Evolutionary conservation across 2,329 filamentous ascomycete genomes (phyloP), one percentile per base, ranked within the genome.

Genomic region (Microdochium trichocladiopsis): DNA sequence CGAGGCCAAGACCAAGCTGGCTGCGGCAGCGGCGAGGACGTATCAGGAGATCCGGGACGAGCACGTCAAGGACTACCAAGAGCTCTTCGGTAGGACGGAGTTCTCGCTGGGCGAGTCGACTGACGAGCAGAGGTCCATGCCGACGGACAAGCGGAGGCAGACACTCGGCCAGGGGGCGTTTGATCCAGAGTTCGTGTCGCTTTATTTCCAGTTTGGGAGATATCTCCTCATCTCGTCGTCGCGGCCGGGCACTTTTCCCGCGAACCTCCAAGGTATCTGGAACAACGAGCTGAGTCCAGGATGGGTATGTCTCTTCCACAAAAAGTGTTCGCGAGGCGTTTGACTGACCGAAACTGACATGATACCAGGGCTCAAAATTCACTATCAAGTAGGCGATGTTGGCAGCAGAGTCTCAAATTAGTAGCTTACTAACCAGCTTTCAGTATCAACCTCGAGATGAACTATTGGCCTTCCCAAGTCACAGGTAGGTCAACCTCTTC

Each of bases 211-310:
- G 11, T 65, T 65, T 22, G 65, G 66, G 0, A 58, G 66, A n/a
- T 66, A 70, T 53, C 59, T 69, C 18, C 60, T 72, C 11, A 60
- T 71, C 31, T 52, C 62, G 25, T 60, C 63, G n/a, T 63, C 61
- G 16, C 59, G 63, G 25, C 52, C 58, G 11, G 60, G 56, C 21
- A 62, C 61, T 2, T 58, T 75, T 5, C 72, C 73, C 1, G 69
- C 72, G 3, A 75, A 70, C 36, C 63, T 74, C 1, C 73, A 76
- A 53, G 72, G 72, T 2, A 68, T 74, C 37, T 75, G 71, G 72
- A 74, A 72, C 52, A 57, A 66, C 1, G 60, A 66, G 9, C 70
- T 69, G 52, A 58, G 60, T 8, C 71, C 71, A 2, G 59, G 67
- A 5, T 75, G 72, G 72, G 68, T 25, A 23, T 21, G 41, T 45